Percentiles rank a stretch among this genome's conserved stretches.
Conservation (phyloP, 345 rosid genomes). For the Crucihimalaya himalaica region DNA sequence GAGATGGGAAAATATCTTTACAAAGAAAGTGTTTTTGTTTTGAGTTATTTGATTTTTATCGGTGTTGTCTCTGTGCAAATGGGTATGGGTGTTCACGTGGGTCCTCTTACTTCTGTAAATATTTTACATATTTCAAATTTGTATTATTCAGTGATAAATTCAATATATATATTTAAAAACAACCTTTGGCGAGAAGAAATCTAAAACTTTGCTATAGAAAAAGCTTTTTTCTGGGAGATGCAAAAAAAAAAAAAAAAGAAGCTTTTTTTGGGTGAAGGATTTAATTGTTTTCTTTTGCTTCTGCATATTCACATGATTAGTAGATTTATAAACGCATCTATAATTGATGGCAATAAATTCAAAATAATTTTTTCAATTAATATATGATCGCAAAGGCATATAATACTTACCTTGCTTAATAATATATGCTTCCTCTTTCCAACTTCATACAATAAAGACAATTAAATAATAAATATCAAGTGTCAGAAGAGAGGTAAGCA, state of each 20-base stretch:
- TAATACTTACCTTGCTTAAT: slow-evolving; percentile 34
- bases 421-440: slow-evolving; percentile 23
- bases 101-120: slow-evolving; percentile 33
- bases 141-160: too few species aligned
- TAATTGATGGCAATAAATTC: slow-evolving; percentile 8
- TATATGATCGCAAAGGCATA: slow-evolving; percentile 7
- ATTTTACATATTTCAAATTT: neutral
- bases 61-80: slow-evolving; percentile 34
- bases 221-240: neutral
- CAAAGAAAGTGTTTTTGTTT: slow-evolving; percentile 5
- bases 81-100: slow-evolving; percentile 42
- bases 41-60: slow-evolving; percentile 21
- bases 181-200: too few species aligned
- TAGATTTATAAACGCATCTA: neutral
- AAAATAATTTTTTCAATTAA: neutral
- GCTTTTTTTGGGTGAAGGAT: neutral
- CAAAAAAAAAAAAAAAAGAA: too few species aligned
- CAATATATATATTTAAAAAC: too few species aligned
- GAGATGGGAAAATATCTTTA: slow-evolving; percentile 24
- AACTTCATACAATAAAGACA: neutral
- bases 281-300: neutral
- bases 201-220: neutral
- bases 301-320: slow-evolving; percentile 20
- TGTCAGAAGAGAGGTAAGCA: too few species aligned
- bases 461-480: neutral